Base-by-base conservation (phyloP, 2,329 filamentous ascomycete genomes). In the Cordyceps pruinosa region DNA sequence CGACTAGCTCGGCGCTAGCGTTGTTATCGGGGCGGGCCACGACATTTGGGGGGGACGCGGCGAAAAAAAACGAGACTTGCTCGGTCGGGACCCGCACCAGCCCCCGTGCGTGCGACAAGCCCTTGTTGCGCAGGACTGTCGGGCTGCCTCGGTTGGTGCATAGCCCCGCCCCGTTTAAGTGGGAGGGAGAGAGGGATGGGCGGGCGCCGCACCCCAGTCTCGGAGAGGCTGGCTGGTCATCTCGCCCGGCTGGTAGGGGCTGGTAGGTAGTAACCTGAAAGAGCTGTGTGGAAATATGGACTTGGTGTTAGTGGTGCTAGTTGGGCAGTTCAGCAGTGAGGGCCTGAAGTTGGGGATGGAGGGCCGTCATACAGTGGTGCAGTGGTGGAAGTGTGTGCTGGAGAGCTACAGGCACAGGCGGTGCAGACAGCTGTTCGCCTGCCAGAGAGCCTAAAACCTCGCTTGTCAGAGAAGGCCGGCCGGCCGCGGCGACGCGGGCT, bases 1-100 rank as follows among this genome's bases (percentile, higher is more conserved):
- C 10, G 25, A 53, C 48, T 58, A 58, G 56, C 56, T 23, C 49
- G 23, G 26, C 12, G 48, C 56, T 58, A 58, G 48, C 10, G 26
- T 17, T 53, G 28, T 21, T 52, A 58, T 53, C 56, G 48, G 56
- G 56, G 56, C 45, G 23, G 42, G 15, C 23, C 19, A 25, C 12
- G 44, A 56, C 52, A 48, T 39, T n/a, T n/a, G n/a, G n/a, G n/a
- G n/a, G n/a, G n/a, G n/a, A n/a, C n/a, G n/a, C n/a, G n/a, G n/a
- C n/a, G n/a, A n/a, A n/a, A n/a, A n/a, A n/a, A n/a, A n/a, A n/a
- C n/a, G n/a, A n/a, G n/a, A n/a, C n/a, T n/a, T n/a, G n/a, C n/a
- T n/a, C n/a, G n/a, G n/a, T n/a, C n/a, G n/a, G n/a, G n/a, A n/a
- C n/a, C n/a, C n/a, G n/a, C n/a, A n/a, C n/a, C n/a, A n/a, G n/a